Evolutionary conservation across 1,284 basidiomycete species (phyloP).

Genomic region (Rhodotorula sp.): DNA sequence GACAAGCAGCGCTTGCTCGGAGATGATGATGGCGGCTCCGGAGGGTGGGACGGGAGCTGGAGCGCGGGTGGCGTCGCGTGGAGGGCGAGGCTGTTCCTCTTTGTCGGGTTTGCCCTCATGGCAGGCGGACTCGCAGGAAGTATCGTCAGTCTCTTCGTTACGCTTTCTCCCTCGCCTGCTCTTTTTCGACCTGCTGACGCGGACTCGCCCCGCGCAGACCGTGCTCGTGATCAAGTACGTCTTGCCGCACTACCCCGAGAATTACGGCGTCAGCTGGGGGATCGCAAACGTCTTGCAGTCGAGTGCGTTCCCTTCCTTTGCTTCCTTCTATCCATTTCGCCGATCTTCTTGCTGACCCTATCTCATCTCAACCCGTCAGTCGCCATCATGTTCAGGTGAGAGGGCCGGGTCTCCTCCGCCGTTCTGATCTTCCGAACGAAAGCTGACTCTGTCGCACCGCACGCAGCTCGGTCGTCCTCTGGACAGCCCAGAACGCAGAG

Average conservation of each 20-base stretch:
- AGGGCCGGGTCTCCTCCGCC: neutral
- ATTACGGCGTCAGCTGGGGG: constrained; percentile 74
- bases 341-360: neutral
- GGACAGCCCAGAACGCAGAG: constrained; percentile 77
- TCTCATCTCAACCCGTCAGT: constrained; percentile 44
- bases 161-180: too few species aligned
- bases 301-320: constrained; percentile 42
- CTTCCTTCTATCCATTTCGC: neutral
- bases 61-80: constrained; percentile 73
- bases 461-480: constrained; percentile 69
- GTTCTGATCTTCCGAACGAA: neutral
- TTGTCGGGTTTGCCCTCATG: constrained; percentile 95
- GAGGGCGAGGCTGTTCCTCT: constrained; percentile 83
- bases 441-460: neutral
- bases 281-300: constrained; percentile 93
- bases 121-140: constrained; percentile 93
- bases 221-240: constrained; percentile 91
- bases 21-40: constrained; percentile 57
- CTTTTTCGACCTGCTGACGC: neutral
- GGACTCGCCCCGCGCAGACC: constrained; percentile 57
- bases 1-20: constrained; percentile 88
- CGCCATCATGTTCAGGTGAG: constrained; percentile 71
- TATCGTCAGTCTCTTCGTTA: constrained; percentile 75
- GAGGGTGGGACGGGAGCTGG: constrained; percentile 53
- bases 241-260: constrained; percentile 67